Evolutionary conservation across 1,284 basidiomycete genomes (phyloP).

Genomic region (Boletus smithii): DNA sequence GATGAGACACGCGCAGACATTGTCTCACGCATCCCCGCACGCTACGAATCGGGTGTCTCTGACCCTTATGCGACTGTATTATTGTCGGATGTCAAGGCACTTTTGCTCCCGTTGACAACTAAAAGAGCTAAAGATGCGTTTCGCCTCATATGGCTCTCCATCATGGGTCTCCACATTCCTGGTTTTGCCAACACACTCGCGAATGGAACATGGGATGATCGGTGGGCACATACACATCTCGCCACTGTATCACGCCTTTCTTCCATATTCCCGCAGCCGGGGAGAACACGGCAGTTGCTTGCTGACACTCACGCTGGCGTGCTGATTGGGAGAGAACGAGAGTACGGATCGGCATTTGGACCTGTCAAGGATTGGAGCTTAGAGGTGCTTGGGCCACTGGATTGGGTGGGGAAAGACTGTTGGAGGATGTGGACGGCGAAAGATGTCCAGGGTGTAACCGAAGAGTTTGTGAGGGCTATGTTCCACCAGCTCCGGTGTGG

Average conservation of each 20-base stretch:
- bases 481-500: constrained; percentile 56
- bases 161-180: constrained; percentile 73
- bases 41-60: constrained; percentile 54
- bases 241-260: constrained; percentile 43
- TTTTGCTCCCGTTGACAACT: constrained; percentile 62
- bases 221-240: constrained; percentile 56
- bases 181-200: constrained; percentile 51
- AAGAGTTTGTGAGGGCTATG: constrained; percentile 48
- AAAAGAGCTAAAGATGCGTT: constrained; percentile 57
- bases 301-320: constrained; percentile 63
- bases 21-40: constrained; percentile 47
- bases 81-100: constrained; percentile 73
- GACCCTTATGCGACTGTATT: constrained; percentile 82
- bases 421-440: constrained; percentile 50
- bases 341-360: constrained; percentile 59
- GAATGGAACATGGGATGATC: constrained; percentile 53
- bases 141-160: constrained; percentile 72
- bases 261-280: constrained; percentile 50
- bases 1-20: constrained; percentile 55
- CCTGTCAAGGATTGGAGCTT: constrained; percentile 64
- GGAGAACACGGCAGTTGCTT: constrained; percentile 33
- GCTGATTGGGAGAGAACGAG: constrained; percentile 60
- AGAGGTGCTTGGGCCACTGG: constrained; percentile 52
- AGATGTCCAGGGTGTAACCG: constrained; percentile 48
- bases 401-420: constrained; percentile 39